phyloP scores from a whole-genome alignment of 495 filamentous ascomycete species.

The Friedmanniomyces endolithicus region DNA sequence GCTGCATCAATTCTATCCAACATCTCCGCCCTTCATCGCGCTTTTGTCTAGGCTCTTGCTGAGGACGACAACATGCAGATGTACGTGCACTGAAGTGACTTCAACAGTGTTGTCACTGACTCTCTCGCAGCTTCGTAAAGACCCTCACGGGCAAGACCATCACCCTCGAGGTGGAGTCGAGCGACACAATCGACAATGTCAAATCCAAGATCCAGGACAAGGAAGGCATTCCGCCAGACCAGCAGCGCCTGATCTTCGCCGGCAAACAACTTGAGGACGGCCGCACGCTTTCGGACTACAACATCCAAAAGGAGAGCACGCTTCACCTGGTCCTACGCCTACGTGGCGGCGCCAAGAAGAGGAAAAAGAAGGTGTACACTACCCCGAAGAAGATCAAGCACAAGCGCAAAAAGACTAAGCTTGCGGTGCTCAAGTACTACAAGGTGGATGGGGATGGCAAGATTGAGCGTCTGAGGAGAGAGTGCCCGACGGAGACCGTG shows the following conservation, averaged over 20 bases:
- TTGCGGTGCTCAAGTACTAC: conserved; percentile 99
- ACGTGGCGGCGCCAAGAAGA: conserved; percentile 95
- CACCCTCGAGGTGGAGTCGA: conserved; percentile 99
- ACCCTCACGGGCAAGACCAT: conserved; percentile 99
- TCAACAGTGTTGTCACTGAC: background rate
- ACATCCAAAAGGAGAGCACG: conserved; percentile 99
- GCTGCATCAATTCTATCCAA: background rate
- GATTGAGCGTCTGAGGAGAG: conserved; percentile 96
- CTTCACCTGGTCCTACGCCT: conserved; percentile 97
- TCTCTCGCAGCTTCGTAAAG: conserved; percentile 78
- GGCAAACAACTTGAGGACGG: conserved; percentile 99
- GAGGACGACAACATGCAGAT: conserved; percentile 2
- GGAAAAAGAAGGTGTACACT: conserved; percentile 99
- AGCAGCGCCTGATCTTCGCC: conserved; percentile 99
- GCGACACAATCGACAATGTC: conserved; percentile 99
- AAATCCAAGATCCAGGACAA: conserved; percentile 97
- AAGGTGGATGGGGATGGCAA: conserved; percentile 99
- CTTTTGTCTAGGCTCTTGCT: conserved; percentile 1
- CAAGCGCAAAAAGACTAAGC: conserved; percentile 99
- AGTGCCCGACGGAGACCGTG: conserved; percentile 71
- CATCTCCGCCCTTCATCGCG: background rate
- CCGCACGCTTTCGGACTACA: conserved; percentile 98
- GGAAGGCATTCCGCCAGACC: conserved; percentile 99
- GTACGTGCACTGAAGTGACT: background rate
- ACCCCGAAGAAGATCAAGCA: conserved; percentile 99